Evolutionary conservation across 176 grass and related monocot genomes (phyloP).

Genomic region (Urochloa ruziziensis): DNA sequence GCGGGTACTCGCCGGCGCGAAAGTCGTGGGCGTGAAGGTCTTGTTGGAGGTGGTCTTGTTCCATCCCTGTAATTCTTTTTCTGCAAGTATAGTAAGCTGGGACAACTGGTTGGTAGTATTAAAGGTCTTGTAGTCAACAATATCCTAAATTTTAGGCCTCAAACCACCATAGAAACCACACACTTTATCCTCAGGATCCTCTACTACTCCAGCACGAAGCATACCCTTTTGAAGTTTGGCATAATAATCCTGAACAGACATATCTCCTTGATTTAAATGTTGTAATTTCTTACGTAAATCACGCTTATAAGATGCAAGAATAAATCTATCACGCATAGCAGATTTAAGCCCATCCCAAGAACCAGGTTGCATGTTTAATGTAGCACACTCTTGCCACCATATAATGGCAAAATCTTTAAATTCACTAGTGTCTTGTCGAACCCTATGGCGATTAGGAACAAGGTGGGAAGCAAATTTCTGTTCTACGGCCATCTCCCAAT

Average conservation of each 20-base stretch:
- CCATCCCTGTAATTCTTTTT: not conserved
- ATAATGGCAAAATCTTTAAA: not conserved
- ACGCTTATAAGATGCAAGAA: not conserved
- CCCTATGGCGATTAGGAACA: not conserved
- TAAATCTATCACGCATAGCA: not conserved
- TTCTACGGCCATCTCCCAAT: not conserved
- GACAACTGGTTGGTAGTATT: not conserved
- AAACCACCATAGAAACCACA: not conserved
- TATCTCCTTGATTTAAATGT: not conserved
- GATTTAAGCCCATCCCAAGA: not conserved
- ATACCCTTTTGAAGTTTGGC: not conserved
- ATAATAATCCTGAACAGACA: not conserved
- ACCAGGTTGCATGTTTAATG: not conserved
- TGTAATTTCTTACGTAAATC: not conserved
- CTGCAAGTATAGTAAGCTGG: not conserved
- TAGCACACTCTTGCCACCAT: not conserved
- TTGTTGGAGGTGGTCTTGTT: not conserved
- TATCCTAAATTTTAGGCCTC: not conserved
- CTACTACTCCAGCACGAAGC: not conserved
- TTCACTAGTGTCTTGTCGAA: not conserved
- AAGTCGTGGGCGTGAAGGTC: not conserved
- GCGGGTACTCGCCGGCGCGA: too few species aligned
- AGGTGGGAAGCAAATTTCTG: not conserved
- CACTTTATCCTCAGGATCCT: not conserved
- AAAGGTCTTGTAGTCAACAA: not conserved